Evolutionary conservation across 1,284 basidiomycete species (phyloP).

Genomic region (Laetiporus sulphureus): DNA sequence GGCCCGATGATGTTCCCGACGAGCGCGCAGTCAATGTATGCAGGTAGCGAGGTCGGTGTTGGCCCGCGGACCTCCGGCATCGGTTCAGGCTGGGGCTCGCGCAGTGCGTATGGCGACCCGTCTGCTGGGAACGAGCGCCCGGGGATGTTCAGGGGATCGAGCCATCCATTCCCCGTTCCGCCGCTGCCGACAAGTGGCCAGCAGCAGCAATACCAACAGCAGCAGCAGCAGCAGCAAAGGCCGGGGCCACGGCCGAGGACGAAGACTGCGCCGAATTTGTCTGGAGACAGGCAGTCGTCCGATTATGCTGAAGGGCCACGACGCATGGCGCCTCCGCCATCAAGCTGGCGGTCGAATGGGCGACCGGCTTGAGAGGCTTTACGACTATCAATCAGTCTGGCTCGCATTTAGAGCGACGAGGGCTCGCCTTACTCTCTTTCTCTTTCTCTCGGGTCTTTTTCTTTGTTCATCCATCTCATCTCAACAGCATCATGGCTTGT

Average conservation of each 20-base stretch:
- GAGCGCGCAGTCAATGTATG: slow-evolving; percentile 50
- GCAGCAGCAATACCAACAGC: slow-evolving; percentile 20
- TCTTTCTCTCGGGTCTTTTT: too few species aligned
- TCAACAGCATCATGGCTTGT: too few species aligned
- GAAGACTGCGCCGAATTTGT: slow-evolving; percentile 47
- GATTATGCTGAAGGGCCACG: slow-evolving; percentile 11
- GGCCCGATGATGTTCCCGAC: slow-evolving; percentile 45
- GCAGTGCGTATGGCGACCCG: slow-evolving; percentile 57
- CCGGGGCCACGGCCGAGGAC: slow-evolving; percentile 38
- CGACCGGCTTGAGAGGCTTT: slow-evolving; percentile 14
- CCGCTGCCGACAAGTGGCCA: slow-evolving; percentile 19
- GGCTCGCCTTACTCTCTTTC: too few species aligned
- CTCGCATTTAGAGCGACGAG: too few species aligned
- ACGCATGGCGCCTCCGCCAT: slow-evolving; percentile 43
- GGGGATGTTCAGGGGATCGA: slow-evolving; percentile 18
- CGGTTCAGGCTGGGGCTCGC: slow-evolving; percentile 46
- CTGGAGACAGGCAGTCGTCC: too few species aligned
- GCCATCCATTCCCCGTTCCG: slow-evolving; percentile 18
- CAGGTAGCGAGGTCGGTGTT: slow-evolving; percentile 40
- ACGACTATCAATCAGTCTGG: too few species aligned
- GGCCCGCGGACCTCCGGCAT: slow-evolving; percentile 41
- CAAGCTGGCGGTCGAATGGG: slow-evolving; percentile 47
- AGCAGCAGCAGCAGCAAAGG: slow-evolving; percentile 14
- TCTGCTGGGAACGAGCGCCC: slow-evolving; percentile 32
- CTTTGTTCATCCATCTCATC: too few species aligned